These are phyloP conservation scores for Colletotrichum viniferum DNA, from an alignment of 2,329 filamentous ascomycete genomes.

Conservation along the genomic window DNA sequence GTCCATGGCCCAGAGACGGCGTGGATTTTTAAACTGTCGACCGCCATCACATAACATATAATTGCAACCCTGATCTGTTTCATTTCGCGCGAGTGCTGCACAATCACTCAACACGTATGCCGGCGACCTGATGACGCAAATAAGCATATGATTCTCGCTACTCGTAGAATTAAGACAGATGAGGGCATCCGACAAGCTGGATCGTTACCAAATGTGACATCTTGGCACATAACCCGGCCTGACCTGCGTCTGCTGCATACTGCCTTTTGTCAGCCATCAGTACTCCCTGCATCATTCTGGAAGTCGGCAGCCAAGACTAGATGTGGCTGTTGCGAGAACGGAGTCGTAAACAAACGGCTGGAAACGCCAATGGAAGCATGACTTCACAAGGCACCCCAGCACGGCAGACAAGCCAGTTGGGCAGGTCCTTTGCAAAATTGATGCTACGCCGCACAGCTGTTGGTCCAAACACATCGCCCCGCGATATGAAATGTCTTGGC, in stretches of 20 bases:
- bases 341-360: too few species aligned
- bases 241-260: background rate
- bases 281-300: background rate
- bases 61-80: background rate
- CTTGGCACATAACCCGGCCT: background rate
- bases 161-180: background rate
- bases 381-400: background rate
- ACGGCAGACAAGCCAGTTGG: background rate
- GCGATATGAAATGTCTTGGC: conserved; percentile 12
- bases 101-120: background rate
- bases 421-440: background rate
- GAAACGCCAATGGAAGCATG: background rate
- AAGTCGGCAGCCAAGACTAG: background rate
- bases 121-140: fast-evolving
- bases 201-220: background rate
- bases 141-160: background rate
- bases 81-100: background rate
- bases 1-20: background rate
- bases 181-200: background rate
- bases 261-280: background rate
- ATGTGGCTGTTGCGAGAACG: background rate
- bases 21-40: background rate
- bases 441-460: background rate
- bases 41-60: background rate
- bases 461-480: background rate